A percentile compares a stretch with the other conserved stretches of the same genome.
Evolutionary conservation across 495 filamentous ascomycete species (phyloP).

Genomic region (Penicillium manginii): DNA sequence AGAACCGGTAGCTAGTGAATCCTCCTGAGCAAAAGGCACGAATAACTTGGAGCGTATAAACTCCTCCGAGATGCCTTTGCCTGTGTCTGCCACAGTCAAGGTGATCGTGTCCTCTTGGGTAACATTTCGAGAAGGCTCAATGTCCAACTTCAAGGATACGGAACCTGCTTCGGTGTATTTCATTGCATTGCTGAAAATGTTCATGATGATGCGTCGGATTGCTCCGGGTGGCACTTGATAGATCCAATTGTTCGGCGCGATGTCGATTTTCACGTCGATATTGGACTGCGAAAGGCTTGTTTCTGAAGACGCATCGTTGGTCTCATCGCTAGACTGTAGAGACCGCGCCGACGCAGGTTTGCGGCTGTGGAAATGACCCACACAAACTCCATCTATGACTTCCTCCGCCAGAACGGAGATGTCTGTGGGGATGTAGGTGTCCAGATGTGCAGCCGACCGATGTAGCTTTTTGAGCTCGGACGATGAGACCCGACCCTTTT

Average conservation of each 20-base stretch:
- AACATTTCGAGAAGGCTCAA: too few relatives aligned
- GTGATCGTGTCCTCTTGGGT: constrained; percentile 41
- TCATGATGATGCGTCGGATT: constrained; percentile 68
- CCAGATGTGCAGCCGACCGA: too few relatives aligned
- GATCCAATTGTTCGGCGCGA: constrained; percentile 48
- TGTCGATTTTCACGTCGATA: constrained; percentile 55
- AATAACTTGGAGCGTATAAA: constrained; percentile 71
- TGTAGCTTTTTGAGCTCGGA: constrained; percentile 27
- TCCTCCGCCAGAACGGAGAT: too few relatives aligned
- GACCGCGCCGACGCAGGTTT: too few relatives aligned
- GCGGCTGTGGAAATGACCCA: too few relatives aligned
- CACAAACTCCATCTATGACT: too few relatives aligned
- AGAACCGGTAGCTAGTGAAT: constrained; percentile 60
- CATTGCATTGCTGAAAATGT: constrained; percentile 72
- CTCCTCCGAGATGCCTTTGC: constrained; percentile 58
- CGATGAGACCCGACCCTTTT: constrained; percentile 4
- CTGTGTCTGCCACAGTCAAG: constrained; percentile 47
- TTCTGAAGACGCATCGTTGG: too few relatives aligned
- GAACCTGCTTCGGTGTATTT: constrained; percentile 69
- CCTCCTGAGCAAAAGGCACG: constrained; percentile 77
- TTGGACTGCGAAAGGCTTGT: too few relatives aligned
- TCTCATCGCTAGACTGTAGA: too few relatives aligned
- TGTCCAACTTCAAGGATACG: constrained; percentile 59
- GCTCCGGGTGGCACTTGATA: constrained; percentile 65
- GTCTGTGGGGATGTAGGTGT: too few relatives aligned